These are phyloP conservation scores for slime mould (Dictyostelium discoideum) DNA, from an alignment of 78 protist species.

Conservation along the genomic window DNA sequence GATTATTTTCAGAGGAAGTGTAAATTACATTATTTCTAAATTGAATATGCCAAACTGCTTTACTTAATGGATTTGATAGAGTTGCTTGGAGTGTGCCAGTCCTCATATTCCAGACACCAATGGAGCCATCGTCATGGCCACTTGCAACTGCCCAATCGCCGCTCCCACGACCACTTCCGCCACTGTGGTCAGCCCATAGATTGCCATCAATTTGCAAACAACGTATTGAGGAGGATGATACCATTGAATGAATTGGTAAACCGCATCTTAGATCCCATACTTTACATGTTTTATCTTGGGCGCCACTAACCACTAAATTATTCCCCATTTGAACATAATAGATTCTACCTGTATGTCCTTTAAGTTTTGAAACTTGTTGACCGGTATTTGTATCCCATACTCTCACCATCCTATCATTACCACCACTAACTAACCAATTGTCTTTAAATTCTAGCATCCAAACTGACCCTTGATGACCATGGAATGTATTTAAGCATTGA, in stretches of 20 bases:
- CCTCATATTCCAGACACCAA: conserved; percentile 68
- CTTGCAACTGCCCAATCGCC: conserved; percentile 60
- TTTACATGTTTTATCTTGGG: conserved; percentile 46
- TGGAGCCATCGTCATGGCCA: conserved; percentile 73
- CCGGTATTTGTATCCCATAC: conserved; percentile 80
- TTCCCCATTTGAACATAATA: conserved; percentile 63
- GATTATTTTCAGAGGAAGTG: conserved; percentile 35
- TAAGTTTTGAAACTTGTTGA: conserved; percentile 11
- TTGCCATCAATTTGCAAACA: conserved; percentile 55
- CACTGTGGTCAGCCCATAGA: background rate
- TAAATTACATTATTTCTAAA: conserved; percentile 41
- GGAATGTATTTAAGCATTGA: conserved; percentile 25
- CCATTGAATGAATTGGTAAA: conserved; percentile 22
- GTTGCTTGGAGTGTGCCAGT: conserved; percentile 54
- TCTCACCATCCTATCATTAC: conserved; percentile 48
- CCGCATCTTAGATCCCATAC: conserved; percentile 69
- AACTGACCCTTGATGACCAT: conserved; percentile 57
- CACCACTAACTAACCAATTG: conserved; percentile 55
- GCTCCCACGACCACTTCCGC: background rate
- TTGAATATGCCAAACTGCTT: conserved; percentile 82
- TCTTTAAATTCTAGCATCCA: conserved; percentile 78
- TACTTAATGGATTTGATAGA: conserved; percentile 42
- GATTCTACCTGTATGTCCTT: conserved; percentile 66
- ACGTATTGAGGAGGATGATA: conserved; percentile 38
- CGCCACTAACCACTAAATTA: conserved; percentile 69